Base-by-base conservation (phyloP, 1,284 basidiomycete species). In the Coriolopsis trogii region DNA sequence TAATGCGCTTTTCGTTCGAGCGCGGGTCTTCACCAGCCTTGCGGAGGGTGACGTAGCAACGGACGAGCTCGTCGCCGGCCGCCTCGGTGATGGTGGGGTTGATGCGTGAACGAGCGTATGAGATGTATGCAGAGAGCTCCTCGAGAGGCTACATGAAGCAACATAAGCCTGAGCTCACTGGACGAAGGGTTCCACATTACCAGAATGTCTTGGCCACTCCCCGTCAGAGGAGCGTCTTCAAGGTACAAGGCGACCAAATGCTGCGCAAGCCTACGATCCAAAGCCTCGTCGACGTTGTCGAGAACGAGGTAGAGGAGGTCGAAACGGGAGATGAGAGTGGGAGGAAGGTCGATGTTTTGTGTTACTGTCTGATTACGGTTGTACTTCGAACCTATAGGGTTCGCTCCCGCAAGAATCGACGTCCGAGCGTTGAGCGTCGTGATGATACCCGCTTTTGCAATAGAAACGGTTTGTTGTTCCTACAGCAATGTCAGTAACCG, bases 401-500 rank as follows among this genome's bases (percentile, higher is more conserved):
- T 99, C 33, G 96, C 96, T 7, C 95, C 96, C 1, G 96, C 96
- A 3, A 99, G 78, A 60, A 99, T 95, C 0, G 97, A 99, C 0
- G 96, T 98, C 29, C 97, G 83, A 0, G 97, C 96, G 63, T 99
- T 99, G 58, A 99, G 79, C 0, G 97, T 98, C 0, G 96, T 99
- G 68, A 98, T 99, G 66, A 99, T 99, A 9, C 97, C 97, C 0
- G 96, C 96, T 73, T 99, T 99, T n/a, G 97, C 97, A 55, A 99
- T 96, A 2, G 95, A 98, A 3, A 99, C 95, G 0, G 96, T 99
- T 89, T 99, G 96, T 87, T 99, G 96, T 82, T 99, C 96, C 93
- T 93, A 60, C 12, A 6, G 6, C 1, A 10, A 2, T 4, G 34
- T 36, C 18, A 45, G 15, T 18, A 15, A 18, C 12, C 7, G 10